Evolutionary conservation across 306 rosid genomes (phyloP), one percentile per base, ranked within the genome.

Genomic region (Datisca glomerata): DNA sequence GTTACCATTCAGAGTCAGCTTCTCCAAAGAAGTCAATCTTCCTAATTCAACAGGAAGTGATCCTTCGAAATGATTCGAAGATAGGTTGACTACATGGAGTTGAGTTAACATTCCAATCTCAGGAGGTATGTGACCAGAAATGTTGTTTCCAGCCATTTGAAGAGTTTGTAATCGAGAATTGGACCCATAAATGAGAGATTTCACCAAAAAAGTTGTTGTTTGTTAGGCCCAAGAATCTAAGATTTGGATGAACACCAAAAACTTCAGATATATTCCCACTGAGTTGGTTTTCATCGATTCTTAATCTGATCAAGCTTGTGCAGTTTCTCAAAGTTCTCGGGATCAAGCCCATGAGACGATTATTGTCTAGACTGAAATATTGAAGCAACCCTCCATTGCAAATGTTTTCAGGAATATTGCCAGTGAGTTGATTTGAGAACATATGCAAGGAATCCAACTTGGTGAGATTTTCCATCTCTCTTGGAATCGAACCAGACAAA

Each of bases 201-300:
- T n/a, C n/a, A n/a, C n/a, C n/a, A n/a, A n/a, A n/a, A n/a, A n/a
- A n/a, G n/a, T n/a, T n/a, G n/a, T n/a, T n/a, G n/a, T n/a, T n/a
- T n/a, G n/a, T n/a, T n/a, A n/a, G n/a, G n/a, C n/a, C n/a, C n/a
- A n/a, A n/a, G n/a, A n/a, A n/a, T n/a, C n/a, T n/a, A n/a, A n/a
- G n/a, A n/a, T n/a, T n/a, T n/a, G n/a, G n/a, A n/a, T n/a, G n/a
- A n/a, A n/a, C n/a, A n/a, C n/a, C n/a, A n/a, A n/a, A n/a, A n/a
- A n/a, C n/a, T n/a, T n/a, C n/a, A n/a, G n/a, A n/a, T n/a, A n/a
- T n/a, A n/a, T n/a, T n/a, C n/a, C n/a, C n/a, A n/a, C n/a, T n/a
- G n/a, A 91, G 94, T 56, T 75, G 86, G 63, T 91, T 91, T 47
- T 91, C 98, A 41, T 93, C 98, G 7, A 91, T 81, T 56, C 98